Percentiles rank a stretch among this genome's conserved stretches.
Conservation (phyloP, 192 early-diverging fungal species). For the Powellomyces hirtus region DNA sequence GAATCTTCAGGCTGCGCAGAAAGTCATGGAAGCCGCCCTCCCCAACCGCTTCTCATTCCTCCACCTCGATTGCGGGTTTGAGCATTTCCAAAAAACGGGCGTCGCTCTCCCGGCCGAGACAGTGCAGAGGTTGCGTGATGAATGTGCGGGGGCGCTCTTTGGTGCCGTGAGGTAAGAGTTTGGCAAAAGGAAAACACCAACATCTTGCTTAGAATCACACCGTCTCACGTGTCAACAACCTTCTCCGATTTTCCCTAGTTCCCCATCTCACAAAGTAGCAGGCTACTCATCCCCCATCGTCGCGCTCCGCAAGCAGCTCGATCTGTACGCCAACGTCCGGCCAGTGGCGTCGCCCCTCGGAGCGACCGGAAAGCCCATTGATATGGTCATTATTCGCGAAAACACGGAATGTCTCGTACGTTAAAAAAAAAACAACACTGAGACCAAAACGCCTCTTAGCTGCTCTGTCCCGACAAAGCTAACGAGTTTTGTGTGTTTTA, state of each 20-base stretch:
- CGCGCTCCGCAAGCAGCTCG: slow-evolving; percentile 88
- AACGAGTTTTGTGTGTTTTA: neutral
- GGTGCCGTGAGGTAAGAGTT: slow-evolving; percentile 80
- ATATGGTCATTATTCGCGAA: slow-evolving; percentile 97
- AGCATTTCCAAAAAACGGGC: slow-evolving; percentile 92
- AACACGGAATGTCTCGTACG: slow-evolving; percentile 94
- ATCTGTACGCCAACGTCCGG: slow-evolving; percentile 96
- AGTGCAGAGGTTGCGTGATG: slow-evolving; percentile 70
- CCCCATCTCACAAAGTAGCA: slow-evolving; percentile 95
- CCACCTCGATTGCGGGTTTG: slow-evolving; percentile 90
- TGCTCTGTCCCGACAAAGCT: no score
- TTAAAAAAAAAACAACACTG: neutral
- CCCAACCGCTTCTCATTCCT: slow-evolving; percentile 71
- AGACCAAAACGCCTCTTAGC: no score
- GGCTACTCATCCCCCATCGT: slow-evolving; percentile 99
- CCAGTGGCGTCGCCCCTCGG: slow-evolving; percentile 76
- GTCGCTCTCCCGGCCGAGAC: slow-evolving; percentile 87
- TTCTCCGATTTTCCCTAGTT: slow-evolving; percentile 49
- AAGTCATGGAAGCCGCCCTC: slow-evolving; percentile 75
- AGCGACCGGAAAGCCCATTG: slow-evolving; percentile 68
- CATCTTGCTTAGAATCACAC: no score
- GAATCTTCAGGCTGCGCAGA: slow-evolving; percentile 70
- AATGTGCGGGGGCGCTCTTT: slow-evolving; percentile 93
- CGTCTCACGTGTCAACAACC: neutral
- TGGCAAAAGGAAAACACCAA: neutral